Evolutionary conservation across 352 stramenopile genomes (phyloP).

Genomic region (Phytophthora pinifolia): DNA sequence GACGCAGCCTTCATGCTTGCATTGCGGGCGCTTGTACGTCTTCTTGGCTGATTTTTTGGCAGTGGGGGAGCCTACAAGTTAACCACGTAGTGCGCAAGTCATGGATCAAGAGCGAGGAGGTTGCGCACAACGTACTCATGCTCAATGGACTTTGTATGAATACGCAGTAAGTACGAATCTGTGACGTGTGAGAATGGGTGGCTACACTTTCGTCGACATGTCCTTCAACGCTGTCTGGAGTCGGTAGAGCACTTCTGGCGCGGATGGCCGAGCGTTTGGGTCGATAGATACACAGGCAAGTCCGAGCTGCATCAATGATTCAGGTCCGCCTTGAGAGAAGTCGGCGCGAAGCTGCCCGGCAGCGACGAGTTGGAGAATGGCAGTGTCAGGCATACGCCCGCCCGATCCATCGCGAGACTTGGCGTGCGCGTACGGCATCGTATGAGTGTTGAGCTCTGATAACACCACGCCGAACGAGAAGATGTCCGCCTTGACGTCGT

Average conservation of each 20-base stretch:
- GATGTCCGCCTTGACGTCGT: slow-evolving; percentile 21
- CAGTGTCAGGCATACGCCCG: slow-evolving; percentile 4
- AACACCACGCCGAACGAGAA: slow-evolving; percentile 25
- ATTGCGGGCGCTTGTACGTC: slow-evolving; percentile 15
- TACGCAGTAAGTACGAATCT: neutral
- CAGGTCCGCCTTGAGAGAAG: slow-evolving; percentile 15
- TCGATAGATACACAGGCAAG: slow-evolving; percentile 13
- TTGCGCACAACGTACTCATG: too few relatives aligned
- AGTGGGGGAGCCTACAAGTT: neutral
- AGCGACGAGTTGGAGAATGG: slow-evolving; percentile 17
- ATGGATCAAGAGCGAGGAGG: too few relatives aligned
- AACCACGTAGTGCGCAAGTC: too few relatives aligned
- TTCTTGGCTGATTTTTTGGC: slow-evolving; percentile 11
- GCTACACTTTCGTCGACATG: neutral
- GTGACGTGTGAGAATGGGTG: neutral
- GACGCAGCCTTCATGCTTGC: slow-evolving; percentile 21
- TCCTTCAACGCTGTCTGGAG: slow-evolving; percentile 7
- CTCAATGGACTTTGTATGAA: too few relatives aligned
- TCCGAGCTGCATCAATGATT: slow-evolving; percentile 9
- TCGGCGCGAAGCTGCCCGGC: slow-evolving; percentile 19
- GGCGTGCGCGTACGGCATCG: slow-evolving; percentile 20
- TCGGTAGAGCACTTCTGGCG: slow-evolving; percentile 19
- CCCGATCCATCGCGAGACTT: neutral
- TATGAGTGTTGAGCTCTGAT: slow-evolving; percentile 25
- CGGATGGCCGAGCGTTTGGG: slow-evolving; percentile 16